These are phyloP conservation scores for Astraeus odoratus DNA, from an alignment of 768 basidiomycete species.

Conservation along the genomic window DNA sequence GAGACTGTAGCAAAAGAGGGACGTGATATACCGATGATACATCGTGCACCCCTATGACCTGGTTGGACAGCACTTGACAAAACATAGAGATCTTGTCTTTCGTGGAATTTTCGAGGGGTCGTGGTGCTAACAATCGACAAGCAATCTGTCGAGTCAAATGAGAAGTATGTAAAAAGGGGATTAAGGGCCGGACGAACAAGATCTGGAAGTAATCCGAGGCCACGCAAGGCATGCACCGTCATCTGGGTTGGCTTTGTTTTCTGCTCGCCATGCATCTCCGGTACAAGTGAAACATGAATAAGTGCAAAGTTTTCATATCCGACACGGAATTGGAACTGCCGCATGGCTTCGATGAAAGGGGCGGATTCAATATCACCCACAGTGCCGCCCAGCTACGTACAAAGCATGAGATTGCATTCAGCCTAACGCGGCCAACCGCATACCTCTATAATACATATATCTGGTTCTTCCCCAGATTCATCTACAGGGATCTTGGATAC, in stretches of 20 bases:
- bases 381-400: conserved; percentile 87
- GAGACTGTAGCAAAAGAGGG: conserved; percentile 82
- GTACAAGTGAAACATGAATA: conserved; percentile 96
- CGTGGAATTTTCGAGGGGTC: conserved; percentile 76
- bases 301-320: conserved; percentile 95
- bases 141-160: conserved; percentile 61
- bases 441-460: conserved; percentile 97
- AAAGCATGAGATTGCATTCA: conserved; percentile 1
- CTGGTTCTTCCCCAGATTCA: conserved; percentile 86
- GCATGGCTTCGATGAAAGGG: conserved; percentile 97
- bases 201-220: conserved; percentile 89
- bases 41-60: conserved; percentile 94
- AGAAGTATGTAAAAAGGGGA: background rate
- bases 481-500: conserved; percentile 94
- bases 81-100: conserved; percentile 99
- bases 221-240: conserved; percentile 88
- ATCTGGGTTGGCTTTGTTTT: conserved; percentile 99
- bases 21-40: conserved; percentile 97
- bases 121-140: conserved; percentile 75
- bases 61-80: conserved; percentile 86
- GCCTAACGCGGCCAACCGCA: conserved; percentile 11
- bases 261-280: conserved; percentile 97
- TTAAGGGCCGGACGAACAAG: conserved; percentile 45
- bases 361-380: conserved; percentile 99
- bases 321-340: conserved; percentile 99